phyloP scores from a whole-genome alignment of 805 yeast species.

The Lachancea cidri region DNA sequence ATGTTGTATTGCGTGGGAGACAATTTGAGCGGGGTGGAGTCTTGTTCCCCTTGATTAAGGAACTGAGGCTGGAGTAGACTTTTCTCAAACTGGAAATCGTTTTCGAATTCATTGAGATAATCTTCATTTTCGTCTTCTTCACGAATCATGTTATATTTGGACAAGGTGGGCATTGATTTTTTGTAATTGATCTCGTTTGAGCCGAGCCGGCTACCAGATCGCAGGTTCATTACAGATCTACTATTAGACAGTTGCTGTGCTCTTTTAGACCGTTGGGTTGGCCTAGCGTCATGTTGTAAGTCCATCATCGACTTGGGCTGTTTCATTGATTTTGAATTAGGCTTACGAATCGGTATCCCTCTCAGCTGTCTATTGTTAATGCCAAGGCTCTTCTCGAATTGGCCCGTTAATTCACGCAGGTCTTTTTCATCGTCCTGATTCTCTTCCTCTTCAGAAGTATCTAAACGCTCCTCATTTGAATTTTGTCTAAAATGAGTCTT shows the following conservation, averaged over 20 bases:
- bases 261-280: neutral
- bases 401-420: conserved; percentile 12
- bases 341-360: conserved; percentile 5
- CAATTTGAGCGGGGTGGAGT: conserved; percentile 15
- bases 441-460: neutral
- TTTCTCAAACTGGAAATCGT: conserved; percentile 19
- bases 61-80: conserved; percentile 26
- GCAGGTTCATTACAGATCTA: conserved; percentile 24
- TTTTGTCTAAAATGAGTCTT: conserved; percentile 13
- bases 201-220: conserved; percentile 10
- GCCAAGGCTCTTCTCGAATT: conserved; percentile 11
- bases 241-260: conserved; percentile 20
- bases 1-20: conserved; percentile 28
- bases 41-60: conserved; percentile 13
- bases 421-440: conserved; percentile 6
- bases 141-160: conserved; percentile 10
- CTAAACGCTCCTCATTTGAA: neutral
- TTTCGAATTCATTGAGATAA: conserved; percentile 12
- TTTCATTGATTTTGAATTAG: conserved; percentile 12
- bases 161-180: conserved; percentile 26
- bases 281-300: conserved; percentile 14
- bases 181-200: conserved; percentile 20
- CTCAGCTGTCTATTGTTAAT: conserved; percentile 2
- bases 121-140: conserved; percentile 9
- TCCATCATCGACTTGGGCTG: conserved; percentile 33